phyloP scores from a whole-genome alignment of 306 rosid species.

The Cucurbita ficifolia region DNA sequence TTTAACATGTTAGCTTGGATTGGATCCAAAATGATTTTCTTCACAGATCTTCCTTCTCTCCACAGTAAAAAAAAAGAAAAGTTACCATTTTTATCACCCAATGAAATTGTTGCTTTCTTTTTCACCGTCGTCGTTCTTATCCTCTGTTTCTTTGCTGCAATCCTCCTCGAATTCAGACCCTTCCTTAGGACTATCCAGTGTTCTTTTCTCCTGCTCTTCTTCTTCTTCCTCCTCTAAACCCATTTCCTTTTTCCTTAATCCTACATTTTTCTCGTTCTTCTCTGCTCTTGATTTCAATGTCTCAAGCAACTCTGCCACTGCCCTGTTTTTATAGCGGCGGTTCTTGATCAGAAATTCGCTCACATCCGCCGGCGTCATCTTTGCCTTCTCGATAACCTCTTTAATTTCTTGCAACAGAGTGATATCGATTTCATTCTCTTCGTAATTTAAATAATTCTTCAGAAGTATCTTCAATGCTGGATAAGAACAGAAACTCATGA shows the following conservation, averaged over 20 bases:
- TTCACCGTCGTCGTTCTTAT: constrained; percentile 14
- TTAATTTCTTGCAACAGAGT: constrained; percentile 21
- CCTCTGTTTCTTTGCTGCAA: constrained; percentile 24
- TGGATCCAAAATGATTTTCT: background rate
- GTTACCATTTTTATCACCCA: background rate
- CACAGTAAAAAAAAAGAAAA: background rate
- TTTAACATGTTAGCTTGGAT: background rate
- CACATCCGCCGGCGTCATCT: constrained; percentile 87
- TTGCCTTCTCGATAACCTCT: constrained; percentile 40
- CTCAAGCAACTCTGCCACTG: constrained; percentile 46
- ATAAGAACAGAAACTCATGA: constrained; percentile 63
- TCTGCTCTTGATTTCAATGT: constrained; percentile 37
- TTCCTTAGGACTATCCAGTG: constrained; percentile 68
- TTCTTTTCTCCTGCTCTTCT: constrained; percentile 87
- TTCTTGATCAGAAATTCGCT: constrained; percentile 87
- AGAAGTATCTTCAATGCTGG: constrained; percentile 59
- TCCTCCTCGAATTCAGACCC: constrained; percentile 33
- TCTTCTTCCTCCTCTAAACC: constrained; percentile 24
- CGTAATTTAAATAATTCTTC: constrained; percentile 48
- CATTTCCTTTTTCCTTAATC: constrained; percentile 6
- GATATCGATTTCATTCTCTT: constrained; percentile 22
- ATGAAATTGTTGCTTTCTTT: background rate
- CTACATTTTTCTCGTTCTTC: constrained; percentile 27
- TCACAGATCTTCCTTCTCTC: background rate
- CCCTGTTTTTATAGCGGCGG: constrained; percentile 37